Evolutionary conservation across 2,329 filamentous ascomycete species (phyloP), one percentile per base, ranked within the genome.

Genomic region (Fusarium sp.): DNA sequence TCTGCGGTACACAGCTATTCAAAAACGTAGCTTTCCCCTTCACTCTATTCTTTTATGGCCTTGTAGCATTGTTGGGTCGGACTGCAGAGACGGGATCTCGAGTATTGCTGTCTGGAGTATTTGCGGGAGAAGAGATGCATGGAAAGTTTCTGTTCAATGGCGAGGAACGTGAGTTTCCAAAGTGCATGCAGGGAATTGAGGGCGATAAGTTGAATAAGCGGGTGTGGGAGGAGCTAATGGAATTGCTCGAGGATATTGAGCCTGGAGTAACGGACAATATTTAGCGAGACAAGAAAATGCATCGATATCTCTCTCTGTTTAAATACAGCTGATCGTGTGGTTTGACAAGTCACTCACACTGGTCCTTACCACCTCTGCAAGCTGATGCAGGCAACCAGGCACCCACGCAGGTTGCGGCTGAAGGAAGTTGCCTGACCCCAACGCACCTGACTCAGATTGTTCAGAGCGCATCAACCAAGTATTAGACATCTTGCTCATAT

Each of bases 161-260:
- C 16, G 59, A 65, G 27, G 59, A 80, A 20, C 62, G 69, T 30
- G 45, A 51, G 25, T 67, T 70, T 49, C 74, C 77, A 7, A 53
- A 57, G 12, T 41, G 66, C 8, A 76, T 79, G 73, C 55, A 70
- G 9, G 76, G 82, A 7, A 74, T 79, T 7, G 77, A 82, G 34
- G 84, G 83, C 1, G 69, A 74, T 40, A 56, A 75, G 54, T 62
- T 76, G 56, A 81, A 81, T 61, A 71, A 74, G 47, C 79, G 75
- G 61, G 73, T 84, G 4, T 86, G 79, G 74, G 77, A 71, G 18
- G 83, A 87, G 76, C 66, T 86, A 69, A 48, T 81, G 65, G 79
- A 70, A 13, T 75, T 83, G 22, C 57, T 86, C 30, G 83, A 86
- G 52, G 76, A 54, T 5, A 78, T 85, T 32, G 78, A 83, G 64